Evolutionary conservation across 2,329 filamentous ascomycete species (phyloP), one percentile per base, ranked within the genome.

Genomic region (Trichophyton verrucosum): DNA sequence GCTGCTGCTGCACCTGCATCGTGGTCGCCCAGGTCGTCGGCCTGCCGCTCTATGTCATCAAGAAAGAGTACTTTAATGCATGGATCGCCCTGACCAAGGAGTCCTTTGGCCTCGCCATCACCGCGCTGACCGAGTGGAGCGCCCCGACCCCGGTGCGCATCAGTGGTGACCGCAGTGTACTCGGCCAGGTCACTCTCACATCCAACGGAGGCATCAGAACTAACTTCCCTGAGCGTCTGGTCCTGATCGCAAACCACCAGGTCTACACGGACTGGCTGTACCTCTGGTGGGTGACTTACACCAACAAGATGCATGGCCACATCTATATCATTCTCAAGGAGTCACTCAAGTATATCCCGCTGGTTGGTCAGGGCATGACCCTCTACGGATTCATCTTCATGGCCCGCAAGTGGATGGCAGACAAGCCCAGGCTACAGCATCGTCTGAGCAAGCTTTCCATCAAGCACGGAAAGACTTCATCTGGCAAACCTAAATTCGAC

Each of bases 181-280:
- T 78, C 61, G 82, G 81, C 4, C 83, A 86, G 67, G 73, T 86
- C 24, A 77, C 77, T 59, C 74, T 82, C 60, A 79, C 78, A 60
- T 74, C 78, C 55, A 81, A 84, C 66, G 84, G 84, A 7, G 77
- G 78, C 60, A 70, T 86, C 51, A 76, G 80, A 64, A 83, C 82
- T 62, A 75, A 78, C 36, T 86, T 86, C 63, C 80, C 82, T 1
- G 80, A 86, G 64, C 77, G 84, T 15, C 72, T 86, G 62, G 79
- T 86, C 7, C 68, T 86, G 67, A 82, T 86, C 70, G 79, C 83
- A 5, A 86, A 86, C 62, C 84, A 86, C 66, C 82, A 86, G 68
- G 78, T 86, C 2, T 86, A 86, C 68, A 86, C 83, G n/a, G 84
- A 86, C 66, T 86, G 84, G 84, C 73, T 86, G 13, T 86, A 86